Base-by-base conservation (phyloP, 306 rosid species). In the Lotus japonicus region DNA sequence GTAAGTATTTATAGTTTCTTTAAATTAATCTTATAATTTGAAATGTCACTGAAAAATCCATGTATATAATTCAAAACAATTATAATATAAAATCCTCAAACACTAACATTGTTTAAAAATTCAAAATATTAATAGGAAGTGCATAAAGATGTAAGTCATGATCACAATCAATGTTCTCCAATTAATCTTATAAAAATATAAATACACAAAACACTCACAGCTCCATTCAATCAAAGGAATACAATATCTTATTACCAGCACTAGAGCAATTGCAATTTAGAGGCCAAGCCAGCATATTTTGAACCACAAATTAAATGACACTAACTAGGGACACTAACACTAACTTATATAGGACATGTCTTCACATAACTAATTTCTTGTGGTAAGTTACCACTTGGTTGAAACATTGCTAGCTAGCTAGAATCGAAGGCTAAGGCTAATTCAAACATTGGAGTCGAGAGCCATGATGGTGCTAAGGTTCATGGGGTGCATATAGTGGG, bases 391-490 rank as follows among this genome's bases (percentile, higher is more conserved):
- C 44, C 7, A 16, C 52, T 26, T 26, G 31, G 31, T 1, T 1
- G 23, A 3, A 4, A 26, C 31, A 26, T 3, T 26, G 31, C 31
- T 26, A 26, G 31, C 0, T 21, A n/a, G n/a, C n/a, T n/a, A n/a
- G 1, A 21, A 21, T 21, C 26, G 3, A 21, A 21, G 1, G 5
- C 33, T 28, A 28, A 28, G 33, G 2, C 4, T 41, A 6, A 54
- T 26, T 82, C 59, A 83, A 57, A 61, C 64, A 11, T 35, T 58
- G 21, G 76, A 71, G 63, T 85, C 91, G 10, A 85, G 39, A 50
- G 84, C 84, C 66, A 91, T 48, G 69, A 86, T 67, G 48, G 91
- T 79, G 78, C 80, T 83, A 63, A 91, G 90, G 33, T 91, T 91
- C 89, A 88, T 77, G 15, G 97, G 97, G 43, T 66, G 78, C 90